Evolutionary conservation across 306 rosid genomes (phyloP).

Genomic region (Rosa chinensis): DNA sequence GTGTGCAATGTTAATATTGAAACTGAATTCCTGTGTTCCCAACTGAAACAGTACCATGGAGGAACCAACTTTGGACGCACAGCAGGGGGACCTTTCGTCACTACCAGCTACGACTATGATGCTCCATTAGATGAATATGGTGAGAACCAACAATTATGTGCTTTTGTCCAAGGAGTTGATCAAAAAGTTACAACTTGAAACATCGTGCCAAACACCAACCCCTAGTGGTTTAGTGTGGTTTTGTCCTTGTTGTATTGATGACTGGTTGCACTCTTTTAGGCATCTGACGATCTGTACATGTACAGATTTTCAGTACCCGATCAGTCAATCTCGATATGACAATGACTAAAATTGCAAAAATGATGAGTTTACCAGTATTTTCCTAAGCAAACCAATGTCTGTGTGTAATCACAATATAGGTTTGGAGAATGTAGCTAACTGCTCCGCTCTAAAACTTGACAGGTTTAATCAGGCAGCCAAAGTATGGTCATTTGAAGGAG

Average conservation of each 20-base stretch:
- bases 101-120: constrained; percentile 97
- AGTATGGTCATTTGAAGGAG: constrained; percentile 96
- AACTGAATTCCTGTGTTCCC: constrained; percentile 23
- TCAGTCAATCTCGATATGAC: background rate
- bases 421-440: constrained; percentile 20
- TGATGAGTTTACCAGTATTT: background rate
- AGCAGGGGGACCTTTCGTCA: constrained; percentile 98
- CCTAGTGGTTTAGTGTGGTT: background rate
- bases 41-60: constrained; percentile 73
- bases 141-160: constrained; percentile 40
- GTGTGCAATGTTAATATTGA: constrained; percentile 15
- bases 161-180: background rate
- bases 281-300: background rate
- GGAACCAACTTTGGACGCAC: constrained; percentile 99
- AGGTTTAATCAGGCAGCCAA: constrained; percentile 96
- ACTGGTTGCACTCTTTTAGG: background rate
- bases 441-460: constrained; percentile 22
- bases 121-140: constrained; percentile 99
- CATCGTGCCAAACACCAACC: background rate
- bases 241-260: background rate
- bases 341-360: constrained; percentile 1
- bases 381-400: background rate
- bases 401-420: background rate
- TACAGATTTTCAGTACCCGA: background rate
- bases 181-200: background rate